These are phyloP conservation scores for Brassica juncea DNA, from an alignment of 345 rosid species.

Conservation along the genomic window DNA sequence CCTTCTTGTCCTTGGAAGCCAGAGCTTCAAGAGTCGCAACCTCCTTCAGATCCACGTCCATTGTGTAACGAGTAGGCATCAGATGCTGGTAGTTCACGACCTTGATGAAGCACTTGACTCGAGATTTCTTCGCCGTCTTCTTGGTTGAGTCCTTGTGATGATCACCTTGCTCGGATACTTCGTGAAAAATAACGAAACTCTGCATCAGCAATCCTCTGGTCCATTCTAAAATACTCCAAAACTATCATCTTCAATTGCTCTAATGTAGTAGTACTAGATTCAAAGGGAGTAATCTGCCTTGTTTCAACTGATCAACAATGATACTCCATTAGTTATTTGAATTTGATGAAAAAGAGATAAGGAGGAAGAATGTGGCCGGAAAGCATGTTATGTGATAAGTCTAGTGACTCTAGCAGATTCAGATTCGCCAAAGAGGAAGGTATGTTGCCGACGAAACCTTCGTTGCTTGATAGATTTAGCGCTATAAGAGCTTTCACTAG, in stretches of 20 bases:
- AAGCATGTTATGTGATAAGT: slow-evolving; percentile 16
- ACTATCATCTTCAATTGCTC: too few relatives aligned
- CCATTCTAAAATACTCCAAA: too few relatives aligned
- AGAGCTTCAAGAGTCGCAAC: slow-evolving; percentile 47
- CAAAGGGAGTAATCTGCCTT: too few relatives aligned
- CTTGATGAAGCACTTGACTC: slow-evolving; percentile 59
- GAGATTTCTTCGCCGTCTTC: slow-evolving; percentile 63
- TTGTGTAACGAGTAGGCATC: slow-evolving; percentile 69
- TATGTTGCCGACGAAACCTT: not conserved
- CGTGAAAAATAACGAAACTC: slow-evolving; percentile 19
- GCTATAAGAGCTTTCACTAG: not conserved
- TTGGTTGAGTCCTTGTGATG: slow-evolving; percentile 51
- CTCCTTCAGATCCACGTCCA: slow-evolving; percentile 63
- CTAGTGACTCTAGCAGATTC: slow-evolving; percentile 12
- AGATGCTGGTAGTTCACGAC: slow-evolving; percentile 58
- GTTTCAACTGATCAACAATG: too few relatives aligned
- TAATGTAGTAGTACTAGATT: too few relatives aligned
- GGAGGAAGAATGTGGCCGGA: not conserved
- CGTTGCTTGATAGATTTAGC: slow-evolving; percentile 8
- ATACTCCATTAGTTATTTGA: too few relatives aligned
- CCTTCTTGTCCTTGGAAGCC: slow-evolving; percentile 55
- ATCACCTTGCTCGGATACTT: slow-evolving; percentile 62
- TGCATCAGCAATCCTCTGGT: too few relatives aligned
- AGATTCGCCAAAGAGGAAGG: slow-evolving; percentile 8
- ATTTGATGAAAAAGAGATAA: too few relatives aligned